phyloP scores from a whole-genome alignment of 805 yeast genomes.

The Teunomyces gatunensis region DNA sequence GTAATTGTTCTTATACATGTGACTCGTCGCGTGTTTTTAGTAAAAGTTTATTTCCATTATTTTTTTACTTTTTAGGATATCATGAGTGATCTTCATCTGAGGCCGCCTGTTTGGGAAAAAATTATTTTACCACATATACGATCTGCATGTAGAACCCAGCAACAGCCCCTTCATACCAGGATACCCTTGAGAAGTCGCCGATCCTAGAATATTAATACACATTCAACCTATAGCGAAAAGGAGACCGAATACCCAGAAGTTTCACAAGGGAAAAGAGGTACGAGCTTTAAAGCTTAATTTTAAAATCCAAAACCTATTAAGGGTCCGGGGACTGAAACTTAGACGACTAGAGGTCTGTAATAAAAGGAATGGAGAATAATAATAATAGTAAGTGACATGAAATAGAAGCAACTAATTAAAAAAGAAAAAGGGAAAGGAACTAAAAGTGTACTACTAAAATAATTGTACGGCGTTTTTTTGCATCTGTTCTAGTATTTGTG shows the following conservation, averaged over 20 bases:
- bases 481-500: not conserved
- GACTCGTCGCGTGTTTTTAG: not conserved
- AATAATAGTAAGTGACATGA: too few species aligned
- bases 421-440: too few species aligned
- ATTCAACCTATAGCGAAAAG: too few species aligned
- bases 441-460: not conserved
- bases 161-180: not conserved
- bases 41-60: not conserved
- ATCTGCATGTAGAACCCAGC: not conserved
- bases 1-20: not conserved
- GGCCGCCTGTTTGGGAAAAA: not conserved
- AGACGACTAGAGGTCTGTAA: too few species aligned
- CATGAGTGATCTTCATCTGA: not conserved
- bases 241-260: too few species aligned
- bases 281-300: too few species aligned
- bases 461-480: not conserved
- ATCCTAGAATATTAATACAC: not conserved
- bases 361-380: too few species aligned
- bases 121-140: not conserved
- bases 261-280: too few species aligned
- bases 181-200: not conserved
- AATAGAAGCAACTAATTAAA: too few species aligned
- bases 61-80: not conserved
- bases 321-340: too few species aligned
- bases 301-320: too few species aligned